Evolutionary conservation across 345 rosid genomes (phyloP), one percentile per base, ranked within the genome.

Genomic region (Aquilaria sinensis): DNA sequence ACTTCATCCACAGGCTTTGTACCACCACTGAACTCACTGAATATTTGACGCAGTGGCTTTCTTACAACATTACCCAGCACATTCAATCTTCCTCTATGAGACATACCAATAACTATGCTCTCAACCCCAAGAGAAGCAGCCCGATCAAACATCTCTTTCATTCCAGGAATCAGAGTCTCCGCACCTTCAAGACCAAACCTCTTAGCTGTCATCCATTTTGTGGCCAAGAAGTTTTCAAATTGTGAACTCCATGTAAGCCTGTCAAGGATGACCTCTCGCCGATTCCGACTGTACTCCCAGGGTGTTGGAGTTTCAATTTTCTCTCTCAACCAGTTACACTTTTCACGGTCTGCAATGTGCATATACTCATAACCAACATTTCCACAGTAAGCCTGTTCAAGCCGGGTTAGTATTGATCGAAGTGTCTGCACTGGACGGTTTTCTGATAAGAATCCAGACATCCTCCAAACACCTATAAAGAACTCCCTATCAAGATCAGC

Each of bases 151-250:
- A 88, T 88, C 73, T 88, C 92, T 76, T 88, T 86, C 96, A 88
- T 88, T 2, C 96, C 96, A 67, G 92, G 88, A 69, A 88, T 88
- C 78, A 86, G 73, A 69, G 92, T 85, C 79, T 88, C 96, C 1
- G 86, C 90, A 65, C 96, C 96, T 80, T 88, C 96, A n/a, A 88
- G 92, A 62, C 96, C 96, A 71, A 88, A 86, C 58, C 96, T 76
- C 74, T 88, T 88, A 6, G 96, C 92, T 0, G 96, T 67, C n/a
- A 90, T 88, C 96, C 92, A 85, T 77, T 88, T 88, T 12, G 85
- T 69, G 47, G 90, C 96, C 90, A 88, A 70, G 81, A 88, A 88
- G 78, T 88, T 88, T 70, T 88, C 96, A 81, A 89, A 89, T 60
- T 84, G 85, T 2, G 93, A 82, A 51, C 92, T 86, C 96, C 96